Evolutionary conservation across 176 grass and related monocot genomes (phyloP), one percentile per base, ranked within the genome.

Genomic region (Oryza glumipatula): DNA sequence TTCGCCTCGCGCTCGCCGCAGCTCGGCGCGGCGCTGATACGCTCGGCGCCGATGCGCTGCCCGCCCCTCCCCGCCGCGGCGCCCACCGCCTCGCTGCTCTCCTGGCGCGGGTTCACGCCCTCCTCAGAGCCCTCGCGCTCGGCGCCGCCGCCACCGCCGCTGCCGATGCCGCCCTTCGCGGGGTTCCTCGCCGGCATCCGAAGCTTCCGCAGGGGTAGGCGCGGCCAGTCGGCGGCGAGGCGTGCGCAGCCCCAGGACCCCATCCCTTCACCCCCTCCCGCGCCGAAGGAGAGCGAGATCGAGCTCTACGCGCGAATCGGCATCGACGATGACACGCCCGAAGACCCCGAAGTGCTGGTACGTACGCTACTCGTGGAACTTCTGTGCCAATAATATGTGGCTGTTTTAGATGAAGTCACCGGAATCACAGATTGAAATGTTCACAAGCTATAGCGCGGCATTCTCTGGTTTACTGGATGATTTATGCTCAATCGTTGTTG

Each of bases 301-400:
- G 91, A 96, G 66, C 93, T 99, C 74, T 76, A 69, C 88, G 91
- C 92, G n/a, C 77, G 86, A 35, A 90, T 99, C 82, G 16, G 70
- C 63, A 36, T 96, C 26, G 88, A 99, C 24, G 89, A 96, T 41
- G 88, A 87, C 60, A 68, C 92, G 84, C 91, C 96, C 63, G 90
- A 94, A 23, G 93, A 99, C 73, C 43, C 86, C 66, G 96, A 99
- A 92, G 89, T 99, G 52, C 76, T 99, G 93, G 96, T 96, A 92
- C 5, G 16, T 61, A 44, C 76, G 44, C n/a, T 52, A 33, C 77
- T 48, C 58, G 9, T 41, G 35, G 11, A 52, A 21, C 17, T 77
- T 89, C 28, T 65, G 19, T 74, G 0, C 47, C 15, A 60, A 24
- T 65, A 19, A 17, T 16, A 38, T 5, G 48, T 78, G 54, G 41